phyloP scores from a whole-genome alignment of 1,284 basidiomycete species.

The Trametes hirsuta region DNA sequence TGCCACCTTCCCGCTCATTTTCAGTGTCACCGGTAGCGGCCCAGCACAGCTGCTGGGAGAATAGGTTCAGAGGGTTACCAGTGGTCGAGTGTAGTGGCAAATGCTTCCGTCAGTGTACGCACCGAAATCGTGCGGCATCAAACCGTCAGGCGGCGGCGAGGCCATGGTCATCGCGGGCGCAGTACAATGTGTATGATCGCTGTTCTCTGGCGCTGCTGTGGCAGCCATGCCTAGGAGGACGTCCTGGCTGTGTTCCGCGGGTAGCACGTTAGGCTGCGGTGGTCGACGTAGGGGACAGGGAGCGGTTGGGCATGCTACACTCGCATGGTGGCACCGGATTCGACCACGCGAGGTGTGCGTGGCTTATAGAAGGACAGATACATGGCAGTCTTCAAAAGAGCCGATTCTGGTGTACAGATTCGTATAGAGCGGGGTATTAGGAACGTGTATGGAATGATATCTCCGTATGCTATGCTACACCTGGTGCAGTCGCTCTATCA shows the following conservation, averaged over 20 bases:
- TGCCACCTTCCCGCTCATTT: not conserved
- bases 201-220: not conserved
- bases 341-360: constrained; percentile 2
- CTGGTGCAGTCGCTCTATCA: not conserved
- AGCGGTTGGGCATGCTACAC: not conserved
- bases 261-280: not conserved
- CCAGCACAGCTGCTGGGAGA: not conserved
- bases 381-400: not conserved
- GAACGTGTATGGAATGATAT: not conserved
- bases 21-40: not conserved
- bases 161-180: constrained; percentile 1
- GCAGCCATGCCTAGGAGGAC: not conserved
- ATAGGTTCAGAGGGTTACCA: not conserved
- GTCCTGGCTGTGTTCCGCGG: constrained; percentile 7
- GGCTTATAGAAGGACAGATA: not conserved
- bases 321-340: not conserved
- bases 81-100: not conserved
- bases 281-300: constrained; percentile 3
- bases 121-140: constrained; percentile 31
- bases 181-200: not conserved
- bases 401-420: not conserved
- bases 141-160: constrained; percentile 10
- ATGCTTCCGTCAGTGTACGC: constrained; percentile 21
- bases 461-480: not conserved
- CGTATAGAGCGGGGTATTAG: not conserved